Percentiles rank a stretch among this genome's conserved stretches.
phyloP scores from a whole-genome alignment of 2,329 filamentous ascomycete species.

The Penicillium sp. region DNA sequence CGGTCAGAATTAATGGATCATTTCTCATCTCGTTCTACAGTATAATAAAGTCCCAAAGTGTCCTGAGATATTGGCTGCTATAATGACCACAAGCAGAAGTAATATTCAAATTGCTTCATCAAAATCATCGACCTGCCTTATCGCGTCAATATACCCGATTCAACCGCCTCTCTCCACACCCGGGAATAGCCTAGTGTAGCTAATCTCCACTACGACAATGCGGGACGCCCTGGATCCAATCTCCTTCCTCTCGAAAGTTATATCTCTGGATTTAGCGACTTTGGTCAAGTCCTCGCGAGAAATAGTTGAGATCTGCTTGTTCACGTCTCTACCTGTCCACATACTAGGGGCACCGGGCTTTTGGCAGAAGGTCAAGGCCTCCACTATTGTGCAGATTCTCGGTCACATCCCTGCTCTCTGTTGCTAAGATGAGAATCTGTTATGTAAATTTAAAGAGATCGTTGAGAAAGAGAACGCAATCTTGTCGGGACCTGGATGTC shows the following conservation, averaged over 20 bases:
- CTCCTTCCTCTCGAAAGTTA: constrained; percentile 14
- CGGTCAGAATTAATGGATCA: no score
- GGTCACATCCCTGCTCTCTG: constrained; percentile 18
- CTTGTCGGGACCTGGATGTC: not conserved
- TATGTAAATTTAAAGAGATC: not conserved
- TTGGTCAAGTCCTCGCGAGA: constrained; percentile 14
- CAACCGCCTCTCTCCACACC: constrained; percentile 24
- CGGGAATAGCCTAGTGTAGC: constrained; percentile 7
- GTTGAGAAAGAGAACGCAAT: not conserved
- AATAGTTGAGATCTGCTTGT: constrained; percentile 23
- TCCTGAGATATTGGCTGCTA: no score
- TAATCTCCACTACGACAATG: constrained; percentile 23
- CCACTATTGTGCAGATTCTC: constrained; percentile 14
- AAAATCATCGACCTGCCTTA: not conserved
- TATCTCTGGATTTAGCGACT: constrained; percentile 4
- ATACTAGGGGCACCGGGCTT: constrained; percentile 11
- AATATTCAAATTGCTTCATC: not conserved
- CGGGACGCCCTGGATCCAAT: constrained; percentile 17
- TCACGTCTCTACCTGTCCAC: not conserved
- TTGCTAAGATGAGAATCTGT: not conserved
- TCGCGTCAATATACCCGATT: constrained; percentile 23
- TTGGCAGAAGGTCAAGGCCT: constrained; percentile 11
- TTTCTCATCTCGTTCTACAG: no score
- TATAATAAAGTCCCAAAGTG: not conserved
- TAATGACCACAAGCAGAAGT: no score